A percentile compares a stretch with the other conserved stretches of the same genome.
These are phyloP conservation scores for Solanum chaucha DNA, from an alignment of 257 asterid genomes.

Conservation along the genomic window DNA sequence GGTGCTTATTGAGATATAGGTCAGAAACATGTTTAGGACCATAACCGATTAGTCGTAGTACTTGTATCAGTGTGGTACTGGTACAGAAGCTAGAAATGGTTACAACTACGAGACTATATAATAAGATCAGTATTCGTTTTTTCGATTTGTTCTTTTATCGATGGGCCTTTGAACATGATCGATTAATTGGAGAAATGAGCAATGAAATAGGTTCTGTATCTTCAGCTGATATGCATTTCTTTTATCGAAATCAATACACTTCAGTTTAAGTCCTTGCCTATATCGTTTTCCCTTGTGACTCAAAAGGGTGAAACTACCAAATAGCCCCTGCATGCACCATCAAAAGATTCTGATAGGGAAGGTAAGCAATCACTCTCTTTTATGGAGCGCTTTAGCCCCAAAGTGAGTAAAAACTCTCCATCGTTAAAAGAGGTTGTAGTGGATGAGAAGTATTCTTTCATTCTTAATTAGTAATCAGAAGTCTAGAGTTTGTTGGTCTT, in stretches of 20 bases:
- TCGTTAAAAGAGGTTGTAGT: not conserved
- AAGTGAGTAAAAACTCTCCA: not conserved
- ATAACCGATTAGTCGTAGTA: not conserved
- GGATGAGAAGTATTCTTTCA: not conserved
- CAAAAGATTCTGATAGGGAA: not conserved
- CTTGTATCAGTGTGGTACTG: not conserved
- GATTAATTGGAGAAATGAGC: not conserved
- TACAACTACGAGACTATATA: not conserved
- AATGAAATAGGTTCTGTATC: not conserved
- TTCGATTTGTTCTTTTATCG: not conserved
- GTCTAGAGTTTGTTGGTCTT: not conserved
- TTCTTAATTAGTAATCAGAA: not conserved
- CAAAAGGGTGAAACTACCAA: not conserved
- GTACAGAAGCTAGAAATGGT: not conserved
- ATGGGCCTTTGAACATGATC: not conserved
- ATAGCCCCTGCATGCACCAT: not conserved
- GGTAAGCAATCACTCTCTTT: not conserved
- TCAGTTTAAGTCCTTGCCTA: not conserved
- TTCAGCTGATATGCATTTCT: not conserved
- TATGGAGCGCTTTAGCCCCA: not conserved
- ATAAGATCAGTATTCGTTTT: not conserved
- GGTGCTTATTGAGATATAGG: not conserved
- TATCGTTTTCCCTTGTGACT: not conserved
- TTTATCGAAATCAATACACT: not conserved
- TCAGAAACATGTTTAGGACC: not conserved